Evolutionary conservation across 2,329 filamentous ascomycete species (phyloP).

Genomic region (Fusarium coicis): DNA sequence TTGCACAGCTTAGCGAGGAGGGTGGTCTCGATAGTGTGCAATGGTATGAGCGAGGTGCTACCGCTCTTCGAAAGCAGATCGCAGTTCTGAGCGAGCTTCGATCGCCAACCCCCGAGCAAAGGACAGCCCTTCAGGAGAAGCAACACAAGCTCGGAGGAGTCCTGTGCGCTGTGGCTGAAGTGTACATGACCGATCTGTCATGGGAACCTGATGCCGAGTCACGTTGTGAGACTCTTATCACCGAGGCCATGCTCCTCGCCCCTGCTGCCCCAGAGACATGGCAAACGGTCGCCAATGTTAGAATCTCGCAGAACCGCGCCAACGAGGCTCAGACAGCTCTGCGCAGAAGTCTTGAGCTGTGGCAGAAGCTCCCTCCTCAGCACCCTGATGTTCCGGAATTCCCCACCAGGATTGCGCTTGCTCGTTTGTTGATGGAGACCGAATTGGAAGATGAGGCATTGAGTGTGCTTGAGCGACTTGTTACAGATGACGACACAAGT

Average conservation of each 20-base stretch:
- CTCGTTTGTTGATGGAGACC: conserved; percentile 89
- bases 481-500: conserved; percentile 90
- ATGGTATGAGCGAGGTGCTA: conserved; percentile 78
- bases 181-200: conserved; percentile 98
- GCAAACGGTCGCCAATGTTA: conserved; percentile 92
- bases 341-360: conserved; percentile 80
- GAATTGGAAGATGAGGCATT: conserved; percentile 87
- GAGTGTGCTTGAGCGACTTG: conserved; percentile 83
- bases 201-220: conserved; percentile 92
- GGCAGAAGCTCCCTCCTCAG: conserved; percentile 80
- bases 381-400: conserved; percentile 85
- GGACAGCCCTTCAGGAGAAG: conserved; percentile 69
- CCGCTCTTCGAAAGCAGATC: conserved; percentile 77
- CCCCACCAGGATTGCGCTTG: conserved; percentile 83
- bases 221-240: conserved; percentile 87
- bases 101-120: conserved; percentile 53
- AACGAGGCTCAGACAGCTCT: conserved; percentile 86
- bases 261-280: conserved; percentile 88
- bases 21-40: conserved; percentile 72
- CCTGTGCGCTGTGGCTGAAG: conserved; percentile 93
- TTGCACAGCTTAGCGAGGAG: conserved; percentile 86
- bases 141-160: conserved; percentile 86
- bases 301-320: conserved; percentile 84
- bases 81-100: conserved; percentile 65
- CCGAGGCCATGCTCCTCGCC: conserved; percentile 87